phyloP scores from a whole-genome alignment of 352 stramenopile genomes.

The Elongisporangium anandrum region DNA sequence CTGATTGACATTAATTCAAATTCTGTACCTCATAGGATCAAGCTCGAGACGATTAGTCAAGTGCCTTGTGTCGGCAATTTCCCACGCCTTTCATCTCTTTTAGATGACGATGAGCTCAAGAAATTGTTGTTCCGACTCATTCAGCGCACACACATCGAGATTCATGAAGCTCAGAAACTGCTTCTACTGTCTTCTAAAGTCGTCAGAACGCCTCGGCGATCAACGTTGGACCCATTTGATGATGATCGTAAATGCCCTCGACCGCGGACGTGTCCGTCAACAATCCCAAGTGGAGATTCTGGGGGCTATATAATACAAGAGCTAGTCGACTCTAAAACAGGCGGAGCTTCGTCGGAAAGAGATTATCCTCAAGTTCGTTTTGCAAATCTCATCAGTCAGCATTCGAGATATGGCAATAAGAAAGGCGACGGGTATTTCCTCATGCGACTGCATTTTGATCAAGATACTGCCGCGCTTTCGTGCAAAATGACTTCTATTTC shows the following conservation, averaged over 20 bases:
- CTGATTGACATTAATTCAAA: no score
- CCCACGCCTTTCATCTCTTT: slow-evolving; percentile 52
- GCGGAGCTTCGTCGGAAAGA: neutral
- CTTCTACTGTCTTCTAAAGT: neutral
- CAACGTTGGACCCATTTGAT: neutral
- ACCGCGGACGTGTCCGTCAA: slow-evolving; percentile 47
- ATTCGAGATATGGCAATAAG: neutral
- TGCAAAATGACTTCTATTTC: neutral
- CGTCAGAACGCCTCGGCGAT: slow-evolving; percentile 2
- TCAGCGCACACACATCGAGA: slow-evolving; percentile 43
- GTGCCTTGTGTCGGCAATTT: slow-evolving; percentile 45
- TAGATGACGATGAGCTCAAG: slow-evolving; percentile 61
- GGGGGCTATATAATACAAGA: neutral
- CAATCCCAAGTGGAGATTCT: slow-evolving; percentile 20
- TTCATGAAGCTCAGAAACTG: slow-evolving; percentile 6
- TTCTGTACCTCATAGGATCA: slow-evolving; percentile 69
- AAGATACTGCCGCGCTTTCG: neutral
- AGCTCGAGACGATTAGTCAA: slow-evolving; percentile 57
- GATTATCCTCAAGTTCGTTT: neutral
- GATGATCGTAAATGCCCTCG: slow-evolving; percentile 15
- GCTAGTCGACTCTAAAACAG: neutral
- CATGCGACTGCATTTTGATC: neutral
- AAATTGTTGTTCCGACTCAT: slow-evolving; percentile 53
- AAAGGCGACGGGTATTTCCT: neutral
- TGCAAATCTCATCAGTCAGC: neutral